These are phyloP conservation scores for Amniculicola lignicola DNA, from an alignment of 495 filamentous ascomycete species.

Conservation along the genomic window DNA sequence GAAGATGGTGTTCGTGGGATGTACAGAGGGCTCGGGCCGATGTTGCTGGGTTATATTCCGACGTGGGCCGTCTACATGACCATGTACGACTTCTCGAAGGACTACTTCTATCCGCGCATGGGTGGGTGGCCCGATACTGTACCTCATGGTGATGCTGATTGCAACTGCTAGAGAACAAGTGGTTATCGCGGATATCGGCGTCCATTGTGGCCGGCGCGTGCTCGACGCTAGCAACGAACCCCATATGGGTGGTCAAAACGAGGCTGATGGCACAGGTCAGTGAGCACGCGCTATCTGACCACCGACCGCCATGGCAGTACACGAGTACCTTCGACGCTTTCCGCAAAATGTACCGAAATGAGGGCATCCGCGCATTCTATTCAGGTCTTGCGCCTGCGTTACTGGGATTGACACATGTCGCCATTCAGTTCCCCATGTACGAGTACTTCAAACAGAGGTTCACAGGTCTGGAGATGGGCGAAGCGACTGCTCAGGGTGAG, in stretches of 20 bases:
- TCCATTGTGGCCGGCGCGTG: constrained; percentile 87
- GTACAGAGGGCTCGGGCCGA: constrained; percentile 90
- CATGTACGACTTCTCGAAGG: constrained; percentile 85
- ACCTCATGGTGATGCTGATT: constrained; percentile 5
- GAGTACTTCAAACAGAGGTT: constrained; percentile 89
- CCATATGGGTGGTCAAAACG: constrained; percentile 99
- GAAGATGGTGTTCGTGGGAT: constrained; percentile 87
- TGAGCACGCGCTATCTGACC: constrained; percentile 49
- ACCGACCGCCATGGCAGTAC: constrained; percentile 83
- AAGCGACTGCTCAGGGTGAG: constrained; percentile 53
- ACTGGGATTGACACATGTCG: constrained; percentile 89
- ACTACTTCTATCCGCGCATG: constrained; percentile 62
- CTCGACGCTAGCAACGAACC: constrained; percentile 94
- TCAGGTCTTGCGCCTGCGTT: constrained; percentile 91
- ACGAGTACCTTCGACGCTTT: constrained; percentile 80
- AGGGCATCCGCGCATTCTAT: constrained; percentile 89
- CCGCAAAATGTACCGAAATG: constrained; percentile 87
- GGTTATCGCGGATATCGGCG: constrained; percentile 55
- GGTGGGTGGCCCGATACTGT: constrained; percentile 48
- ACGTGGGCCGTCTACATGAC: constrained; percentile 98
- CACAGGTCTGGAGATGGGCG: constrained; percentile 81
- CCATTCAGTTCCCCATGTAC: constrained; percentile 95
- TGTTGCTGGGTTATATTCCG: constrained; percentile 90
- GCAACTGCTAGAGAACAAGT: constrained; percentile 17
- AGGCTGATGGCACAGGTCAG: constrained; percentile 86